Base-by-base conservation (phyloP, 2,329 filamentous ascomycete genomes). In the Ascomycota sp. region DNA sequence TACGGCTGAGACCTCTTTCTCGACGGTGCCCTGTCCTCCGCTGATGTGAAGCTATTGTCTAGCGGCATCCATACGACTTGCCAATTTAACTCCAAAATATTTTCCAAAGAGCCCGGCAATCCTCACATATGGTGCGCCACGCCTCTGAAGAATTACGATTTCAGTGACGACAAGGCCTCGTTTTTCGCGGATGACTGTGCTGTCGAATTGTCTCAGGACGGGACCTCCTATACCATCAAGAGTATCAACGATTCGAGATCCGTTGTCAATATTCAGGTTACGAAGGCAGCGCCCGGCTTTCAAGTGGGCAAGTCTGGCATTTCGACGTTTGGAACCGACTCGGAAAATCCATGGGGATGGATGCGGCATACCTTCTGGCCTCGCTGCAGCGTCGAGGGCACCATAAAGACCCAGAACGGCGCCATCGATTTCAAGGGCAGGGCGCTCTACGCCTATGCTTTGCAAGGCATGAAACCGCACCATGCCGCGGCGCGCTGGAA, bases 381-480 rank as follows among this genome's bases (percentile, higher is more conserved):
- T 21, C 69, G 85, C 40, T 89, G 80, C 53, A 63, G 61, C 28
- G 70, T 76, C 9, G 77, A 86, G 52, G 89, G 89, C 30, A 79
- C 67, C 40, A 82, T 95, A 50, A 71, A 79, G 38, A 92, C 83
- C 35, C 68, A 78, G 43, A 72, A 81, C 22, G 81, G 82, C 28
- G 70, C 77, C 23, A 63, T 93, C 36, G 75, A 93, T 50, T 73
- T 93, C 51, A 75, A 70, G 45, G 86, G 86, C 33, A 69, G 63
- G 37, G 83, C 74, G 21, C 60, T 91, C 44, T 86, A 83, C 55
- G 64, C 76, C 40, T 77, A 89, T 51, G 85, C 82, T 25, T 59
- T 95, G 30, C 89, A 95, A 58, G 89, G 85, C 50, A 95, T 95
- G 86, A 98, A 98, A 66, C 89, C 89, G 25, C 89, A 98, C 53